Conservation (phyloP, 2,329 filamentous ascomycete species). For the Aspergillus proliferans region DNA sequence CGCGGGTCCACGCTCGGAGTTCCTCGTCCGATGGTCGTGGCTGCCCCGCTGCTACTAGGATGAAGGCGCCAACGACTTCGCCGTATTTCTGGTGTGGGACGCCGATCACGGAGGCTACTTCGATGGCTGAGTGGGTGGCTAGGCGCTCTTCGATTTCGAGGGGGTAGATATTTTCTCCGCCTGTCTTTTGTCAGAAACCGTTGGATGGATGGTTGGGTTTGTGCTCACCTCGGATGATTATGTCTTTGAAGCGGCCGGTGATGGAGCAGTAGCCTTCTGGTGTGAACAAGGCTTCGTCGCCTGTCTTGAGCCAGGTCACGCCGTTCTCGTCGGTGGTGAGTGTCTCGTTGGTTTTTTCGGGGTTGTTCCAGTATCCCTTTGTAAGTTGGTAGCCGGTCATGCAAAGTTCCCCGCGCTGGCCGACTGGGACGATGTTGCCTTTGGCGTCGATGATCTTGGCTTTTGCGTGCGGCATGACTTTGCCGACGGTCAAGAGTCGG, state of each 20-base stretch:
- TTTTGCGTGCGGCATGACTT: constrained; percentile 65
- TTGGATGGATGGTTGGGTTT: neutral
- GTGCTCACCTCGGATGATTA: constrained; percentile 60
- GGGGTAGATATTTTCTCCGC: constrained; percentile 68
- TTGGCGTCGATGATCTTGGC: constrained; percentile 68
- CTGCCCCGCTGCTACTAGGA: constrained; percentile 26
- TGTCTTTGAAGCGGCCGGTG: constrained; percentile 71
- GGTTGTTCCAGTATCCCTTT: constrained; percentile 58
- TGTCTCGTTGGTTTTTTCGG: constrained; percentile 67
- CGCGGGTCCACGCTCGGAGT: constrained; percentile 57
- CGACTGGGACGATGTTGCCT: constrained; percentile 61
- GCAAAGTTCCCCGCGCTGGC: constrained; percentile 66
- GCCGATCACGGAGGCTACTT: constrained; percentile 63
- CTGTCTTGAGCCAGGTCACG: constrained; percentile 59
- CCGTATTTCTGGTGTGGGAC: constrained; percentile 65
- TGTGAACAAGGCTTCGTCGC: constrained; percentile 51
- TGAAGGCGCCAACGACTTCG: constrained; percentile 64
- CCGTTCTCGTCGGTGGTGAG: constrained; percentile 58
- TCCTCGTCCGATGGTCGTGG: constrained; percentile 47
- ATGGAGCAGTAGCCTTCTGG: constrained; percentile 62
- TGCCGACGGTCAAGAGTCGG: constrained; percentile 66
- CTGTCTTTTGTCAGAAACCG: constrained; percentile 23
- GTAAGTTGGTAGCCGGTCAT: constrained; percentile 71
- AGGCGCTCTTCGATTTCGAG: constrained; percentile 70
- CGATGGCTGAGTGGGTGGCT: constrained; percentile 56